Base-by-base conservation (phyloP, 148 eudicot species). In the Silene conica region DNA sequence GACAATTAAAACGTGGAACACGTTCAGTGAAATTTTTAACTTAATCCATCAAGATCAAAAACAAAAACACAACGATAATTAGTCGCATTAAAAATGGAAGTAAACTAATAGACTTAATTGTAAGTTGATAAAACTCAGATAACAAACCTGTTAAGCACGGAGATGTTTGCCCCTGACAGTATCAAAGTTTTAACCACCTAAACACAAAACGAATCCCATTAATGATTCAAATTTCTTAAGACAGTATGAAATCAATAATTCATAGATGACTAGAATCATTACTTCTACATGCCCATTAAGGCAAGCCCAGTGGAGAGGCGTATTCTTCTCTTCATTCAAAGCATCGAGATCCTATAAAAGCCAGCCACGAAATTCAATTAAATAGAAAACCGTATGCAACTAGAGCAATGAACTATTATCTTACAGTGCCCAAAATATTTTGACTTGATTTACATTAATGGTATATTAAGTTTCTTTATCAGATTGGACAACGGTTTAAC, bases 241-340 rank as follows among this genome's bases (percentile, higher is more conserved):
- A 10, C 6, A 67, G 48, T 5, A 55, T 25, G 54, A 3, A 13
- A 15, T 50, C 9, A 50, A 50, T 13, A 50, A 41, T 60, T 4
- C 1, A 18, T 20, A 54, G 48, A 48, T n/a, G 61, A 9, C 5
- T 11, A 52, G 50, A 58, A 70, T 57, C 20, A 71, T 46, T 86
- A 92, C 95, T 89, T 92, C 95, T 46, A 79, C 73, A 75, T 83
- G 96, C 19, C 89, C 96, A 60, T 94, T 94, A 34, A 94, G 93
- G 78, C 97, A 91, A 75, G 95, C 98, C 95, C 93, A 94, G 73
- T 94, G 98, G 55, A 94, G 93, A 60, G 98, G 91, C 3, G 97
- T 88, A 62, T 94, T 94, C 45, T 89, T 89, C 82, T 89, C 93
- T 57, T 71, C 70, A 73, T 93, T 93, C 69, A 77, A 63, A 74